Percentiles rank a stretch among this genome's conserved stretches.
These are phyloP conservation scores for Zelonia costaricensis DNA, from an alignment of 208 protist genomes.

Conservation along the genomic window DNA sequence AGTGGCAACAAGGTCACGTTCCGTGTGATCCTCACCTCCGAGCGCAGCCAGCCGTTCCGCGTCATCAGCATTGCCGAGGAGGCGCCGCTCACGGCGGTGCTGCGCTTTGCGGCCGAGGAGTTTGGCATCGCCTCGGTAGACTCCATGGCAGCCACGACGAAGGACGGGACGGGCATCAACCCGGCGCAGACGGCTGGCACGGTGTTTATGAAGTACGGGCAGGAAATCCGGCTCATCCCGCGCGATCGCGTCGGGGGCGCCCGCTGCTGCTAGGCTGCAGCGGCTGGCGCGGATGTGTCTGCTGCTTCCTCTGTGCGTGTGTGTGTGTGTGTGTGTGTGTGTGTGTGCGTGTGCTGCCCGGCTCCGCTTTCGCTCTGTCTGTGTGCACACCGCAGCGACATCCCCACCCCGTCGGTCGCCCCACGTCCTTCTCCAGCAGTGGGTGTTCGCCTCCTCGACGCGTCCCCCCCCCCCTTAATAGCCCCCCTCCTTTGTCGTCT, in stretches of 20 bases:
- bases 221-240: constrained; percentile 95
- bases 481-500: too few relatives aligned
- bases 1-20: constrained; percentile 76
- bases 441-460: too few relatives aligned
- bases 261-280: not conserved
- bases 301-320: not conserved
- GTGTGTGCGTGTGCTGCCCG: not conserved
- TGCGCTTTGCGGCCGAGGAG: constrained; percentile 95
- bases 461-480: too few relatives aligned
- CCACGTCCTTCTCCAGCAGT: too few relatives aligned
- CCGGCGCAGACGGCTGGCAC: constrained; percentile 92
- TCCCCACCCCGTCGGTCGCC: too few relatives aligned
- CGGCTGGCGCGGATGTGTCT: not conserved
- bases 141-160: constrained; percentile 85
- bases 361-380: too few relatives aligned
- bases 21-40: constrained; percentile 82
- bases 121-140: constrained; percentile 81
- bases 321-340: constrained; percentile 10
- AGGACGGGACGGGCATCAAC: constrained; percentile 96
- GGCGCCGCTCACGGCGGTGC: constrained; percentile 95
- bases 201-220: constrained; percentile 96
- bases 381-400: too few relatives aligned
- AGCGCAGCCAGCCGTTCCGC: constrained; percentile 77
- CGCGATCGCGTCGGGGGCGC: constrained; percentile 90
- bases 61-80: constrained; percentile 94